phyloP scores from a whole-genome alignment of 1,284 basidiomycete species.

The Heterobasidion occidentale region DNA sequence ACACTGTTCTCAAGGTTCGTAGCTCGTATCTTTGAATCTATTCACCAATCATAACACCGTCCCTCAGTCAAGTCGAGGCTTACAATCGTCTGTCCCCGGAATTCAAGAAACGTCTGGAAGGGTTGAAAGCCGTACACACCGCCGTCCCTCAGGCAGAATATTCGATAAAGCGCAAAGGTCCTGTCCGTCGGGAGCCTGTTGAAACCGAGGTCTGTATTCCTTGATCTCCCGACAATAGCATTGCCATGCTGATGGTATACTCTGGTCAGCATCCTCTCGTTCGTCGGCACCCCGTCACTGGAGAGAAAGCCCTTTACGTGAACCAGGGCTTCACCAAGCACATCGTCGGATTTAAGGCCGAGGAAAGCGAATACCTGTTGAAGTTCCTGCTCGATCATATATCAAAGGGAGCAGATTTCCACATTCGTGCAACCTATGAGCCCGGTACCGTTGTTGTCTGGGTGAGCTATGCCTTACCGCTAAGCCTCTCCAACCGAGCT shows the following conservation, averaged over 20 bases:
- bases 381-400: conserved; percentile 54
- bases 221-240: background rate
- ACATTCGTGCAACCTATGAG: conserved; percentile 34
- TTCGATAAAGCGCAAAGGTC: conserved; percentile 39
- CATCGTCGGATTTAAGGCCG: conserved; percentile 62
- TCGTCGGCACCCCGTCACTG: conserved; percentile 57
- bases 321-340: conserved; percentile 54
- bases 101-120: conserved; percentile 58
- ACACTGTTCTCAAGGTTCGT: conserved; percentile 38
- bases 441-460: conserved; percentile 41
- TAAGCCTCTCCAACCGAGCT: background rate
- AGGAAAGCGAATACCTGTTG: conserved; percentile 60
- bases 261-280: conserved; percentile 37
- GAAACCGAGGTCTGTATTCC: conserved; percentile 33
- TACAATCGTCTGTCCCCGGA: conserved; percentile 66
- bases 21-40: background rate
- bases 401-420: conserved; percentile 38
- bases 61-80: conserved; percentile 38
- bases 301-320: conserved; percentile 59
- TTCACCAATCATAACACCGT: background rate
- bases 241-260: background rate
- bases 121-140: conserved; percentile 56
- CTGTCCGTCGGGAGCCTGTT: conserved; percentile 58
- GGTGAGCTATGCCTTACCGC: conserved; percentile 22
- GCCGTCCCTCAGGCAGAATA: conserved; percentile 53